phyloP scores from a whole-genome alignment of 2,329 filamentous ascomycete genomes.

The Fusarium tjaetaba region DNA sequence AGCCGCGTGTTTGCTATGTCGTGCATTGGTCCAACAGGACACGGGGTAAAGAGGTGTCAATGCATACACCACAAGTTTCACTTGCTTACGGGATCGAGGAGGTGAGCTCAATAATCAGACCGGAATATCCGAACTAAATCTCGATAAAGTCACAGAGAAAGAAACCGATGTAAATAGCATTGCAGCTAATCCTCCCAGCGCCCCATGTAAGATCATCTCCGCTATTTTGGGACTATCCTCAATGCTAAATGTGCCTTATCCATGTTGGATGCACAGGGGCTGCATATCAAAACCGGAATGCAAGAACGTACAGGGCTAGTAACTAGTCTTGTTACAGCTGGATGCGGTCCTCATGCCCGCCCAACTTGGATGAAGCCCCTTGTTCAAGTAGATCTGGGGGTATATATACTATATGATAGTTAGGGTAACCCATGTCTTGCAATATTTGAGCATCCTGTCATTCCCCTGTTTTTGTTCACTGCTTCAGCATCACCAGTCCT shows the following conservation, averaged over 20 bases:
- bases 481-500: constrained; percentile 2
- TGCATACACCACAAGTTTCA: constrained; percentile 18
- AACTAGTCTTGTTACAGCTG: constrained; percentile 25
- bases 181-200: background rate
- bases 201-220: constrained; percentile 21
- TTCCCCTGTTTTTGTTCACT: background rate
- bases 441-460: background rate
- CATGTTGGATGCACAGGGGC: constrained; percentile 8
- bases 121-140: constrained; percentile 16
- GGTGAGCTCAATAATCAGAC: constrained; percentile 16
- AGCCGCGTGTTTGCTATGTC: background rate
- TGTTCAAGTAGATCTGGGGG: constrained; percentile 9
- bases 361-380: constrained; percentile 17
- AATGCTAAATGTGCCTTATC: constrained; percentile 19
- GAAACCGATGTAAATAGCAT: constrained; percentile 7
- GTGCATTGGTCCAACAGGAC: constrained; percentile 11
- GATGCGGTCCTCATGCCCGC: constrained; percentile 10
- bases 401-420: constrained; percentile 11
- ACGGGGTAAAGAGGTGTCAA: background rate
- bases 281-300: constrained; percentile 17
- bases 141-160: background rate
- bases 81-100: background rate
- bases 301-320: constrained; percentile 5
- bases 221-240: constrained; percentile 17
- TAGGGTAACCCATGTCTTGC: background rate